These are phyloP conservation scores for Fusarium sp. DNA, from an alignment of 2,329 filamentous ascomycete genomes.

Conservation along the genomic window DNA sequence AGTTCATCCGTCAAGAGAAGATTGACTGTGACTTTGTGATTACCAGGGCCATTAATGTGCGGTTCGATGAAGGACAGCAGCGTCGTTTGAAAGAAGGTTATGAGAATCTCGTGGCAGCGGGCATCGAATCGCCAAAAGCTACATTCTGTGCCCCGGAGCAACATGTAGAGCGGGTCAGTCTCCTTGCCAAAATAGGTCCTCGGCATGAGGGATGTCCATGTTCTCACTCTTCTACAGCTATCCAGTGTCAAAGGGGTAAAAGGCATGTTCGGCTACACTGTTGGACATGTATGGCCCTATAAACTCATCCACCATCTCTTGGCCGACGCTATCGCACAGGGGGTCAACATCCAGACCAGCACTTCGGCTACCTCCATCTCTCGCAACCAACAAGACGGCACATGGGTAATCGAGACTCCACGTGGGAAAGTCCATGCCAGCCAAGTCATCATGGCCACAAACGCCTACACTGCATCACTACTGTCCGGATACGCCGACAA, in stretches of 20 bases:
- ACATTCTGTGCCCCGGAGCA: not conserved
- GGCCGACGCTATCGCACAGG: slow-evolving; percentile 28
- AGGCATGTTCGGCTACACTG: slow-evolving; percentile 44
- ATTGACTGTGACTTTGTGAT: not conserved
- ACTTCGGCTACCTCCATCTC: slow-evolving; percentile 38
- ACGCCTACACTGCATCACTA: slow-evolving; percentile 43
- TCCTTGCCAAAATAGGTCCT: too few relatives aligned
- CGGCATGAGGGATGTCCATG: not conserved
- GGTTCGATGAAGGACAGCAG: not conserved
- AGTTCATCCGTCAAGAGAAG: not conserved
- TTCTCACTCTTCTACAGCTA: slow-evolving; percentile 16
- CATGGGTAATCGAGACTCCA: slow-evolving; percentile 22
- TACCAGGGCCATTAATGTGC: not conserved
- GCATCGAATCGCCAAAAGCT: not conserved
- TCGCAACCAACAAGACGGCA: not conserved
- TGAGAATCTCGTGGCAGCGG: not conserved
- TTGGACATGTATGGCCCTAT: slow-evolving; percentile 43
- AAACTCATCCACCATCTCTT: slow-evolving; percentile 44
- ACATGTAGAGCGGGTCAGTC: not conserved
- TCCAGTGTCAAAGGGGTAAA: slow-evolving; percentile 49
- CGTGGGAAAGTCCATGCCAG: slow-evolving; percentile 32
- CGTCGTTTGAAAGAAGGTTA: not conserved
- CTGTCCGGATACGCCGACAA: slow-evolving; percentile 32
- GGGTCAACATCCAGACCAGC: slow-evolving; percentile 42
- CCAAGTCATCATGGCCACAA: slow-evolving; percentile 42